phyloP scores from a whole-genome alignment of 768 basidiomycete genomes.

The Pleurotus tuber-regium region DNA sequence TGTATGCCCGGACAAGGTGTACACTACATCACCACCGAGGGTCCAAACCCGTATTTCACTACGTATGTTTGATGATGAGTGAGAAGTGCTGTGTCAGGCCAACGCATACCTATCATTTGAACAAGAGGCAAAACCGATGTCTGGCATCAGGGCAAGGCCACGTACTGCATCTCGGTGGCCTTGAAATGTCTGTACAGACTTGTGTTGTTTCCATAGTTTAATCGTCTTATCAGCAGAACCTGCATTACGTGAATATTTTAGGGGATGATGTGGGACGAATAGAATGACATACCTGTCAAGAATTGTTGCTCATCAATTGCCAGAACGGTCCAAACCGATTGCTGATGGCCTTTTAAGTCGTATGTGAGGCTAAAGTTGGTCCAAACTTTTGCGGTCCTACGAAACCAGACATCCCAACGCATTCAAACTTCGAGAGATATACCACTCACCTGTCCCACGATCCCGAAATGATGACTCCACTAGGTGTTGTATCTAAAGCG shows the following conservation, averaged over 20 bases:
- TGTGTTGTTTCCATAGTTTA: constrained; percentile 81
- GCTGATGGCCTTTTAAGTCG: constrained; percentile 81
- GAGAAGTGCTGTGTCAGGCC: background rate
- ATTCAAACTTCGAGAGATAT: no score
- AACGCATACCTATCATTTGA: constrained; percentile 82
- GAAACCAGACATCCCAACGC: constrained; percentile 7
- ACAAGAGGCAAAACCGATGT: constrained; percentile 92
- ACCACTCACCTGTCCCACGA: constrained; percentile 90
- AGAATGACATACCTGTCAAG: constrained; percentile 66
- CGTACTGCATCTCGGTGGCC: constrained; percentile 95
- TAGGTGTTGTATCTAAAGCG: constrained; percentile 66
- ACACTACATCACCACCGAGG: constrained; percentile 71
- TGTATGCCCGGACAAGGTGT: constrained; percentile 89
- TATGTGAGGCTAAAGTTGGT: constrained; percentile 68
- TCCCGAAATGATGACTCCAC: constrained; percentile 88
- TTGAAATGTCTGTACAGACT: constrained; percentile 67
- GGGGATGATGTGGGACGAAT: no score
- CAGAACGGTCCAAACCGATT: constrained; percentile 93
- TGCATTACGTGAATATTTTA: constrained; percentile 24
- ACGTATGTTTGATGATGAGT: constrained; percentile 9
- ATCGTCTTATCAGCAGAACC: constrained; percentile 96
- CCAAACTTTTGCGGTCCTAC: constrained; percentile 94
- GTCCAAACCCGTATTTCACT: constrained; percentile 95
- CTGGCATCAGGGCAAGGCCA: constrained; percentile 73
- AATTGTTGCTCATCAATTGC: constrained; percentile 73